Conservation (phyloP, 2,329 filamentous ascomycete species). For the Thelonectria rubi region DNA sequence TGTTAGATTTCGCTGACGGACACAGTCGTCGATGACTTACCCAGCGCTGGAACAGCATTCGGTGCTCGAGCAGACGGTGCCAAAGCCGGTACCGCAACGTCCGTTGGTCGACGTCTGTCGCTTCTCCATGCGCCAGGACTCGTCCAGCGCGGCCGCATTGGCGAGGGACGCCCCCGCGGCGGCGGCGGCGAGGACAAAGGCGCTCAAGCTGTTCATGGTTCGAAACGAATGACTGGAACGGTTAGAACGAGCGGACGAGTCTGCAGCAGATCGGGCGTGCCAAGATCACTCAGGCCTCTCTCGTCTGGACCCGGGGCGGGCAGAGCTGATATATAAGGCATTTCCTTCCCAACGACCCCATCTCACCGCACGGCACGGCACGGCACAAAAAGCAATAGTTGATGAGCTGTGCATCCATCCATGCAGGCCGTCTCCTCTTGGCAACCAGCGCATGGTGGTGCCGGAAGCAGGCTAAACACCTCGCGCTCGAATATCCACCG, state of each 20-base stretch:
- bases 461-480: background rate
- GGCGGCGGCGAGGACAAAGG: slow-evolving; percentile 17
- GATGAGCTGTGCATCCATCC: background rate
- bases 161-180: slow-evolving; percentile 15
- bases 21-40: slow-evolving; percentile 41
- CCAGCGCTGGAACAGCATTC: slow-evolving; percentile 56
- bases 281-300: background rate
- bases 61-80: slow-evolving; percentile 45
- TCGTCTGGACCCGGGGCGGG: background rate
- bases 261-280: slow-evolving; percentile 13
- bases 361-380: background rate
- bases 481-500: background rate
- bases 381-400: background rate
- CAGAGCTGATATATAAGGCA: slow-evolving; percentile 7
- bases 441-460: background rate
- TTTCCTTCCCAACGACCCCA: background rate
- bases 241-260: slow-evolving; percentile 33
- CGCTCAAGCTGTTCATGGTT: slow-evolving; percentile 28
- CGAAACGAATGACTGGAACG: slow-evolving; percentile 34
- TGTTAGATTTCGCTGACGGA: slow-evolving; percentile 6
- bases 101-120: slow-evolving; percentile 46
- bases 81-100: slow-evolving; percentile 54
- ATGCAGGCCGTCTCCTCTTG: background rate
- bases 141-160: slow-evolving; percentile 3
- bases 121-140: slow-evolving; percentile 17